Base-by-base conservation (phyloP, 140 eudicot species). In the Cichorium intybus region DNA sequence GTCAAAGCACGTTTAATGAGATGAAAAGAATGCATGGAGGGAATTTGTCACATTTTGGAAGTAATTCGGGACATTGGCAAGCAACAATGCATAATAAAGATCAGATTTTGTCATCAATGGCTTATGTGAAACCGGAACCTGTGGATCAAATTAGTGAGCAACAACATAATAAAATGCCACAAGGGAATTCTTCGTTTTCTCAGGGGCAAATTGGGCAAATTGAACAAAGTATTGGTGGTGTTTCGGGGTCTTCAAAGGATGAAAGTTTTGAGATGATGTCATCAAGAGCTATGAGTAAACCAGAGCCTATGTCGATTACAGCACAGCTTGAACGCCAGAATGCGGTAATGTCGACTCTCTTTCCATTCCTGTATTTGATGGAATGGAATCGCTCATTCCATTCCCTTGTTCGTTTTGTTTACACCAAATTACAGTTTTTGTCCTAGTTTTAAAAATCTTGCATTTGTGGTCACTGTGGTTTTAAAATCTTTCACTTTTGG, bases 111-210 rank as follows among this genome's bases (percentile, higher is more conserved):
- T 65, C 90, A 63, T 71, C 90, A 47, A 72, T 76, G 82, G 60
- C 69, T 16, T 79, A 80, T 72, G 89, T 79, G 16, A 85, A 91
- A 68, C 89, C 75, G 66, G 98, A 87, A 48, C 80, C 78, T 52
- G 8, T 57, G 43, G 96, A 88, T 75, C 98, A 81, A 64, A 60
- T 83, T 56, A 79, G 64, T 76, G 95, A 91, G 39, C 82, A 87
- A n/a, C n/a, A n/a, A 51, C 95, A 76, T n/a, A 83, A 72, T 37
- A 88, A 75, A 76, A 61, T 80, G 56, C 33, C 89, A 31, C 62
- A 82, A 43, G 87, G 87, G 14, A 16, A 65, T 55, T 58, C 89
- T 61, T 79, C 88, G 35, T 70, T 80, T 57, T 56, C 85, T 26
- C 26, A 80, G 66, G 79, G 59, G 52, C 89, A 76, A n/a, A n/a